Conservation (phyloP, 176 grass and related monocot genomes). For the Aegilops umbellulata region DNA sequence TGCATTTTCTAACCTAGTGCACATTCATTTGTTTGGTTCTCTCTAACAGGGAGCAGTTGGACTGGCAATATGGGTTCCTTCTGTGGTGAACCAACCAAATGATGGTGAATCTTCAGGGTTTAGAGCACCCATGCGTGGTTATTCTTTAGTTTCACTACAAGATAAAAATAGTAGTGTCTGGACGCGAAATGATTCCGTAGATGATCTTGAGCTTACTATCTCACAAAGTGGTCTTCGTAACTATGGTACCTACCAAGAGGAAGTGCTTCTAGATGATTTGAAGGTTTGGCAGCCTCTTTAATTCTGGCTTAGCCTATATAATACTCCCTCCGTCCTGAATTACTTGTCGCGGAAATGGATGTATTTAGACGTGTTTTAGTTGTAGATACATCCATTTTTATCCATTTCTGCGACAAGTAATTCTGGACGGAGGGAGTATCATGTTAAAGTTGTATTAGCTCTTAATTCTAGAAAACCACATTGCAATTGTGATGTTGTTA, state of each 20-base stretch:
- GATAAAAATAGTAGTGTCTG: constrained; percentile 40
- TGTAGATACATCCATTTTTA: no score
- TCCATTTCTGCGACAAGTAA: no score
- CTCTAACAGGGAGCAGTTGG: constrained; percentile 86
- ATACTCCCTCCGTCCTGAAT: no score
- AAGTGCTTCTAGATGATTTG: constrained; percentile 88
- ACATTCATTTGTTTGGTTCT: not conserved
- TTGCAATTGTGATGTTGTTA: not conserved
- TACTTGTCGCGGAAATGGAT: no score
- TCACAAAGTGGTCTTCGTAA: constrained; percentile 48
- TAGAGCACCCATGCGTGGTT: constrained; percentile 52
- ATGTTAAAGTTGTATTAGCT: not conserved
- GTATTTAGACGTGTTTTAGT: no score
- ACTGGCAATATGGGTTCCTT: constrained; percentile 99
- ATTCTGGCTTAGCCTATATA: constrained; percentile 10
- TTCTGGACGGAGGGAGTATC: no score
- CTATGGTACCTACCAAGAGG: constrained; percentile 51
- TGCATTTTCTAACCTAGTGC: constrained; percentile 15
- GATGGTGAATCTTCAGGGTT: constrained; percentile 40
- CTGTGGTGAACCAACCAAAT: constrained; percentile 77
- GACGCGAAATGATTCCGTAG: constrained; percentile 36
- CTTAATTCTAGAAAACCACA: not conserved
- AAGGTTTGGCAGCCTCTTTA: constrained; percentile 61
- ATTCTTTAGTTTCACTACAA: constrained; percentile 71
- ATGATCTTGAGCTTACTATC: constrained; percentile 61